phyloP scores from a whole-genome alignment of 768 basidiomycete genomes.

The Lactarius hatsudake region DNA sequence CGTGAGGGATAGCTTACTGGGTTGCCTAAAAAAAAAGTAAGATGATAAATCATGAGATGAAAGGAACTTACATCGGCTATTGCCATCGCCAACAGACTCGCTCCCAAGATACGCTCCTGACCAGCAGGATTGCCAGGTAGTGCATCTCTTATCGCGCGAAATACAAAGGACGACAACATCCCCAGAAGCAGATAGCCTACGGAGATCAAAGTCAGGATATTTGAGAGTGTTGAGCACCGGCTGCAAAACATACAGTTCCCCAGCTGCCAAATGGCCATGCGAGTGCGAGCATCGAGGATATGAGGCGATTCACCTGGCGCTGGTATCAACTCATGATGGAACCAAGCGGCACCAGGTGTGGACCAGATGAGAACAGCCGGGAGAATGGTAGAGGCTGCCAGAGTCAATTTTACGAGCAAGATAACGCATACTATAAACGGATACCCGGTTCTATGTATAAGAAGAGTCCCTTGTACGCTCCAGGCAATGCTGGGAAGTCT shows the following conservation, averaged over 20 bases:
- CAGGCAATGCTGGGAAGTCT: constrained; percentile 56
- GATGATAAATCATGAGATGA: constrained; percentile 1
- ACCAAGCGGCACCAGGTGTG: constrained; percentile 63
- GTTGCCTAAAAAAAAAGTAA: constrained; percentile 42
- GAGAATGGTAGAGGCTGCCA: constrained; percentile 49
- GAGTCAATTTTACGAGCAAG: neutral
- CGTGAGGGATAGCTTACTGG: constrained; percentile 44
- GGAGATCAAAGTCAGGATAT: neutral
- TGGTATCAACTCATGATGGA: constrained; percentile 63
- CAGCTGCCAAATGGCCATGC: constrained; percentile 66
- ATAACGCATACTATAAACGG: neutral
- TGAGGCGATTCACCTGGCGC: constrained; percentile 35
- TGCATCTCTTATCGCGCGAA: constrained; percentile 62
- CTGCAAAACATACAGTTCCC: constrained; percentile 51
- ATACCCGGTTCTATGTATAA: constrained; percentile 64
- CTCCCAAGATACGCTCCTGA: constrained; percentile 68
- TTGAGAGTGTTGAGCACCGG: neutral
- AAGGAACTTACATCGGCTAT: constrained; percentile 61
- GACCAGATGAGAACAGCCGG: constrained; percentile 53
- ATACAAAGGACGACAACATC: constrained; percentile 63
- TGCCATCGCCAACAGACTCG: constrained; percentile 58
- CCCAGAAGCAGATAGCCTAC: constrained; percentile 62
- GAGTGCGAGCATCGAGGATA: constrained; percentile 47
- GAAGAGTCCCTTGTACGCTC: constrained; percentile 61
- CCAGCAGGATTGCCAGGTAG: constrained; percentile 53